phyloP scores from a whole-genome alignment of 768 basidiomycete genomes.

The Tulasnella sp. region DNA sequence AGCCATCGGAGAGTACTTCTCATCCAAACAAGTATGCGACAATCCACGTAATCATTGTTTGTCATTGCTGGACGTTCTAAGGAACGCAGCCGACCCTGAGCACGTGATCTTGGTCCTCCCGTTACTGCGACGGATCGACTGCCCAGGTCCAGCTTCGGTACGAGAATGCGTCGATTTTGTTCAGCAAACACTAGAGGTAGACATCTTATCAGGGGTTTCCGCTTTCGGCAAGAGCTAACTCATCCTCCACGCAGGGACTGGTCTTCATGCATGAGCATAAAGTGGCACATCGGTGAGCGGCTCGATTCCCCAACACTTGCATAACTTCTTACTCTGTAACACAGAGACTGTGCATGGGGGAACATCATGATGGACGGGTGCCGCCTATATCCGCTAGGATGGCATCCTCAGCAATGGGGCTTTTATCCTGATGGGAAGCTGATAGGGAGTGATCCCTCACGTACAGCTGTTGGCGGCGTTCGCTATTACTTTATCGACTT shows the following conservation, averaged over 20 bases:
- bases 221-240: too few species aligned
- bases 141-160: too few species aligned
- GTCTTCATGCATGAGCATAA: too few species aligned
- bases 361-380: too few species aligned
- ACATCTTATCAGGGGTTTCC: too few species aligned
- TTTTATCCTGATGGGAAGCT: not conserved
- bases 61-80: not conserved
- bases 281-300: too few species aligned
- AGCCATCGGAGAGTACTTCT: not conserved
- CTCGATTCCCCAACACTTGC: too few species aligned
- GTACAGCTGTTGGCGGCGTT: not conserved
- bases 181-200: slow-evolving; percentile 7
- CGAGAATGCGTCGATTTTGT: slow-evolving; percentile 3
- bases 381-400: not conserved
- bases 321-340: too few species aligned
- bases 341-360: too few species aligned
- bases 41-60: slow-evolving; percentile 2
- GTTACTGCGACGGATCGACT: not conserved
- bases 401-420: not conserved
- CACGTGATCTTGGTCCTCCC: slow-evolving; percentile 1
- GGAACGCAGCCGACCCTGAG: not conserved
- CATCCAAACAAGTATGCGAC: not conserved
- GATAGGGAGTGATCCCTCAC: not conserved
- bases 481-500: too few species aligned
- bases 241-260: too few species aligned